phyloP scores from a whole-genome alignment of 1,284 basidiomycete genomes.

The Vanrija humicola region DNA sequence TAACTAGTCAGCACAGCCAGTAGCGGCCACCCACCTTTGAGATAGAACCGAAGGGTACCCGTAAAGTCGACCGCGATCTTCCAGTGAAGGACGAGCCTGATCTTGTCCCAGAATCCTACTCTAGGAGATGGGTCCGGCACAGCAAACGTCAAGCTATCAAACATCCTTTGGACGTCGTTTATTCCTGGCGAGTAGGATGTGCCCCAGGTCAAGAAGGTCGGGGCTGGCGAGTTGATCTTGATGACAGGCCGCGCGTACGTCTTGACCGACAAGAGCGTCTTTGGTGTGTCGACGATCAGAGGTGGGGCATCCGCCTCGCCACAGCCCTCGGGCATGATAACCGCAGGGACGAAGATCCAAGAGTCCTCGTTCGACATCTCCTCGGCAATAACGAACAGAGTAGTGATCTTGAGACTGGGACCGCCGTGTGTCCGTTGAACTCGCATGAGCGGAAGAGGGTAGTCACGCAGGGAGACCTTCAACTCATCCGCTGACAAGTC shows the following conservation, averaged over 20 bases:
- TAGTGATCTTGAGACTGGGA: slow-evolving; percentile 53
- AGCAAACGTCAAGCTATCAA: slow-evolving; percentile 77
- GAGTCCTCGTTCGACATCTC: slow-evolving; percentile 72
- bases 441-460: slow-evolving; percentile 55
- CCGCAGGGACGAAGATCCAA: slow-evolving; percentile 67
- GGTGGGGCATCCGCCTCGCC: slow-evolving; percentile 57
- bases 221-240: slow-evolving; percentile 60
- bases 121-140: slow-evolving; percentile 81
- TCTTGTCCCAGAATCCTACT: slow-evolving; percentile 94
- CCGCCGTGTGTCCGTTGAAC: slow-evolving; percentile 38
- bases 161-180: slow-evolving; percentile 77
- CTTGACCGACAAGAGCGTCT: slow-evolving; percentile 93
- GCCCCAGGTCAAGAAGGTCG: slow-evolving; percentile 83
- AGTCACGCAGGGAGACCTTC: slow-evolving; percentile 69
- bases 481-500: slow-evolving; percentile 64
- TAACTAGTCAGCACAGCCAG: slow-evolving; percentile 37
- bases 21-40: slow-evolving; percentile 64
- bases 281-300: slow-evolving; percentile 70
- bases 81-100: slow-evolving; percentile 83
- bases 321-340: slow-evolving; percentile 58
- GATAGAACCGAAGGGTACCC: slow-evolving; percentile 70
- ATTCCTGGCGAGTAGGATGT: slow-evolving; percentile 82
- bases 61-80: slow-evolving; percentile 66
- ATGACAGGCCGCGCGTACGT: slow-evolving; percentile 78
- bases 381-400: slow-evolving; percentile 83